Percentiles rank a stretch among this genome's conserved stretches.
phyloP scores from a whole-genome alignment of 202 grass and related monocot genomes.

The Carex arenaria region DNA sequence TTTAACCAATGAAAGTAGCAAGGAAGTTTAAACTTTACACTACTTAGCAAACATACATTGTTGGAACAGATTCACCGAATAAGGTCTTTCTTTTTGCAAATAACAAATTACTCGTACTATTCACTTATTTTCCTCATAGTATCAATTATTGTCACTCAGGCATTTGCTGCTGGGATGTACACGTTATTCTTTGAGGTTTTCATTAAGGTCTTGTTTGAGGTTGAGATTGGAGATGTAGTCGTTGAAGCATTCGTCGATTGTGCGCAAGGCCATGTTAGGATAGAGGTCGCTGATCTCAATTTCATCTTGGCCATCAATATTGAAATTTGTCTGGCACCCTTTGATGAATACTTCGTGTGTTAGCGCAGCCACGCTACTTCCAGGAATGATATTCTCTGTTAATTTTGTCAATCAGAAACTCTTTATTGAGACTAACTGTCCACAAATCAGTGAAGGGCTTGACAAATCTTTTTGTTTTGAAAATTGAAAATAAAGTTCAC shows the following conservation, averaged over 20 bases:
- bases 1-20: too few relatives aligned
- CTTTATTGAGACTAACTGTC: neutral
- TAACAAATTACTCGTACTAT: too few relatives aligned
- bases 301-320: constrained; percentile 36
- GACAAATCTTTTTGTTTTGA: too few relatives aligned
- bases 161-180: neutral
- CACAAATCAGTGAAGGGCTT: neutral
- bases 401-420: neutral
- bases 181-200: neutral
- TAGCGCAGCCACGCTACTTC: constrained; percentile 63
- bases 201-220: constrained; percentile 4
- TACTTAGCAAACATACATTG: too few relatives aligned
- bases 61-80: too few relatives aligned
- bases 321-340: constrained; percentile 58
- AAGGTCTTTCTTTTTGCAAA: too few relatives aligned
- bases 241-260: constrained; percentile 57
- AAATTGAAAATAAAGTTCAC: too few relatives aligned
- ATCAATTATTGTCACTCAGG: too few relatives aligned
- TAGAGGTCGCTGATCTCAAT: constrained; percentile 51
- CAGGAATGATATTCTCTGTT: constrained; percentile 46
- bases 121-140: too few relatives aligned
- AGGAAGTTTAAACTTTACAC: too few relatives aligned
- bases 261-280: constrained; percentile 44
- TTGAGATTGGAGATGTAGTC: constrained; percentile 29
- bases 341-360: constrained; percentile 84